Evolutionary conservation across 1,284 basidiomycete species (phyloP), one percentile per base, ranked within the genome.

Genomic region (Paramarasmius palmivorus): DNA sequence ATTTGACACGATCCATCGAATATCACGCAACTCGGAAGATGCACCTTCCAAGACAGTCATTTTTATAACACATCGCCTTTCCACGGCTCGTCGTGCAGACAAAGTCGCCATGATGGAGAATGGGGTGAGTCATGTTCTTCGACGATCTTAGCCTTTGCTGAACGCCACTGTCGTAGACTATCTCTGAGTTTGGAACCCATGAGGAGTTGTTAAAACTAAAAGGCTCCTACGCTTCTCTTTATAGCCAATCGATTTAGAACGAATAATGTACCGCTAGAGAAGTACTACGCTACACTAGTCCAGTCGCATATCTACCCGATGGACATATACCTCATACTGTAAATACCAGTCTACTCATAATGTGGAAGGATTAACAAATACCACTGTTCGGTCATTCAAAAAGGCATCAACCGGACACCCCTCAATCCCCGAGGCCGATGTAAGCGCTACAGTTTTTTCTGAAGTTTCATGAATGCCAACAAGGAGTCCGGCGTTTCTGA

Each of bases 401-500:
- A 81, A 77, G 23, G 87, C 89, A 65, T 92, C 89, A 12, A 90
- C 78, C 17, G 76, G 75, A 39, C 69, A 76, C 29, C 72, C 75
- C 37, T 86, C 82, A 40, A 72, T 65, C 22, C 71, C 65, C 39
- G 74, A 68, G 22, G 71, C 68, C 38, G 72, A 71, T 46, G 70
- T 73, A 46, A 81, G 65, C 47, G 68, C 65, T 42, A 68, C 66
- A 10, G 82, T 66, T 37, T 79, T 75, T 25, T 78, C 74, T 25
- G 73, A 65, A 22, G 77, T 71, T 6, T 90, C 91, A 65, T 90
- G 91, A 26, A 91, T 83, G 15, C 91, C 90, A 54, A 97, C 81
- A 49, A 98, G 73, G 51, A 97, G 76, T n/a, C 94, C 93, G 19
- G 89, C 85, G 64, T 93, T 93, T 64, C 93, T 88, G 65, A 96